Percentiles rank a stretch among this genome's conserved stretches.
Evolutionary conservation across 495 filamentous ascomycete genomes (phyloP).

Genomic region (Neurospora tetrasperma): DNA sequence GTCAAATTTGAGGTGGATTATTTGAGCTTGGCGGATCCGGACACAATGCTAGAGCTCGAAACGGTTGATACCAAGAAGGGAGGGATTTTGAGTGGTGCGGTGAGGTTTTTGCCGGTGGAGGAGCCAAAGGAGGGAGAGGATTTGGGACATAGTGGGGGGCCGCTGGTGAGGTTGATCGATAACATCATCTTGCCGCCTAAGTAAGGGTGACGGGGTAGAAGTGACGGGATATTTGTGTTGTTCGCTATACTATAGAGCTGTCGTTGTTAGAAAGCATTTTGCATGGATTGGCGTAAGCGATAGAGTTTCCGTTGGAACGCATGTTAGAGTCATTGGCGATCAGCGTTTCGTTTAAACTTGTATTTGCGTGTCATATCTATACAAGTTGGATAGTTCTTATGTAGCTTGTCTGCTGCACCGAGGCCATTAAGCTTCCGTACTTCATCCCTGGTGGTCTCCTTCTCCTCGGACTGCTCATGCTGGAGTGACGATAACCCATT

Average conservation of each 20-base stretch:
- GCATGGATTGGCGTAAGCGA: background rate
- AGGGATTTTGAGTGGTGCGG: constrained; percentile 75
- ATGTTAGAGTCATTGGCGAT: background rate
- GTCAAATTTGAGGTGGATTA: constrained; percentile 80
- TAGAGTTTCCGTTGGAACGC: background rate
- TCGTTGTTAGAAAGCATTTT: background rate
- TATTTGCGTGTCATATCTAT: background rate
- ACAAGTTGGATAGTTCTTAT: background rate
- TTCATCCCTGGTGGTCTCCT: background rate
- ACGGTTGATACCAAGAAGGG: constrained; percentile 55
- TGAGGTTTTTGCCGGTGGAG: constrained; percentile 82
- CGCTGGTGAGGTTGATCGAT: constrained; percentile 79
- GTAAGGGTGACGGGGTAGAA: background rate
- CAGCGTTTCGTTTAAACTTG: background rate
- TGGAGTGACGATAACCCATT: background rate
- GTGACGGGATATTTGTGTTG: background rate
- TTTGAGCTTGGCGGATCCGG: constrained; percentile 73
- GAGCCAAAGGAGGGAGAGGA: constrained; percentile 57
- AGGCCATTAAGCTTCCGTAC: background rate
- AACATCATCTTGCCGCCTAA: constrained; percentile 66
- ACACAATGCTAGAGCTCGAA: constrained; percentile 66
- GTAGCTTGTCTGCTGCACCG: background rate
- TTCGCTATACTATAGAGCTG: background rate
- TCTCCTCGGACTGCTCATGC: background rate
- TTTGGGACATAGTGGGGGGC: constrained; percentile 55